These are phyloP conservation scores for Phyllostachys edulis DNA, from an alignment of 176 grass and related monocot species.

Conservation along the genomic window DNA sequence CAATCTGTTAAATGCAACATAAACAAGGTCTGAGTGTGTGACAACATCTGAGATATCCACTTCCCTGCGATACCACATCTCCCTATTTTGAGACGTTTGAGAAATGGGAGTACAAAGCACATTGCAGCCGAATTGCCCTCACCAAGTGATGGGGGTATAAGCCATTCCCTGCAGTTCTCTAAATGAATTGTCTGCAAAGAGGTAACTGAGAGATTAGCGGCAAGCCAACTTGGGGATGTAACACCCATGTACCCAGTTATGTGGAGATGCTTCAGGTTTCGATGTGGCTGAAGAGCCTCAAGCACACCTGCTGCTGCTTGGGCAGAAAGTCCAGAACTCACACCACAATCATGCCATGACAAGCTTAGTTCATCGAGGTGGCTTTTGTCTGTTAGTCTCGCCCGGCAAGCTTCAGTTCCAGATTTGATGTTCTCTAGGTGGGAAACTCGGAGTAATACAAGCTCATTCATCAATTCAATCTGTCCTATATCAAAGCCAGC, in stretches of 20 bases:
- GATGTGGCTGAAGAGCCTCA: conserved; percentile 33
- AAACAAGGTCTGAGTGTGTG: neutral
- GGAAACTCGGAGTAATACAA: conserved; percentile 15
- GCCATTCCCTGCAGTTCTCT: conserved; percentile 27
- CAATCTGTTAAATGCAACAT: neutral
- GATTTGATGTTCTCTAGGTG: conserved; percentile 22
- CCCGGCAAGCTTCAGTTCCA: conserved; percentile 12
- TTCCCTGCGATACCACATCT: neutral
- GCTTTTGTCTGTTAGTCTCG: conserved; percentile 26
- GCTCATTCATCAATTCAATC: conserved; percentile 22
- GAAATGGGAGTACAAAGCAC: neutral
- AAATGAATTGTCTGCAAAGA: conserved; percentile 26
- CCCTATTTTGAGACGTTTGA: neutral
- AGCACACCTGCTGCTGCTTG: neutral
- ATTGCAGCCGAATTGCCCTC: neutral
- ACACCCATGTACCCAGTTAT: conserved; percentile 7
- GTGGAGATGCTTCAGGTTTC: conserved; percentile 6
- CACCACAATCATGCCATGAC: neutral
- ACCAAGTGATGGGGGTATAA: conserved; percentile 20
- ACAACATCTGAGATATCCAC: neutral
- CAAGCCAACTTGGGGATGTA: neutral
- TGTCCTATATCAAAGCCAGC: conserved; percentile 5
- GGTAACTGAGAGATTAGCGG: neutral
- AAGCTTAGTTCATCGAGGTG: conserved; percentile 22
- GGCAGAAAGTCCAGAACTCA: neutral